Conservation (phyloP, 1,139 yeast species). For the Yamadazyma taylorii region DNA sequence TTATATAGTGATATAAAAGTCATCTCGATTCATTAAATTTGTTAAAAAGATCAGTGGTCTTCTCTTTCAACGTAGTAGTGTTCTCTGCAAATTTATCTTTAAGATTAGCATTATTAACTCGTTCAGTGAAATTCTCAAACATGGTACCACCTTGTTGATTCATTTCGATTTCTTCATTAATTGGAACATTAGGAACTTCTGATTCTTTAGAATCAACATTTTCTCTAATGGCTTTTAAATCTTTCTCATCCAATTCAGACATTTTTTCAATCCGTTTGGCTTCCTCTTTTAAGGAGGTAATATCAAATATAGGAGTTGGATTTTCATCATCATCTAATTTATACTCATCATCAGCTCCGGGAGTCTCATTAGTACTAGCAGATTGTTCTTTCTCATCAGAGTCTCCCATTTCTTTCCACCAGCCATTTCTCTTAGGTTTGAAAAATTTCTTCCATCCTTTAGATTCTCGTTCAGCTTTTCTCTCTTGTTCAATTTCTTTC, state of each 20-base stretch:
- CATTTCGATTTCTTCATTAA: constrained; percentile 13
- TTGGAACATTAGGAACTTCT: not conserved
- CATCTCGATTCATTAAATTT: not conserved
- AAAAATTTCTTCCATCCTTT: constrained; percentile 65
- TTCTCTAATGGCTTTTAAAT: constrained; percentile 17
- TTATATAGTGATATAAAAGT: not conserved
- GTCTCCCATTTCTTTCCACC: constrained; percentile 79
- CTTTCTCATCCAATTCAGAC: constrained; percentile 16
- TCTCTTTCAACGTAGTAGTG: constrained; percentile 1
- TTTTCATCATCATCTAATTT: constrained; percentile 20
- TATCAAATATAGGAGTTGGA: constrained; percentile 38
- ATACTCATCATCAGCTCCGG: constrained; percentile 13
- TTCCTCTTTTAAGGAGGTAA: constrained; percentile 46
- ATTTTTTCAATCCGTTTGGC: constrained; percentile 42
- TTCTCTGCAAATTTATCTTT: constrained; percentile 3
- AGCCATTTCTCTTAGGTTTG: constrained; percentile 75
- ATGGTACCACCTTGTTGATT: not conserved
- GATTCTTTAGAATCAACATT: not conserved
- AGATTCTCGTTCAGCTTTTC: constrained; percentile 26
- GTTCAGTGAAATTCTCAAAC: constrained; percentile 22
- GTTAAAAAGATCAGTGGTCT: constrained; percentile 1
- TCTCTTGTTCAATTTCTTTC: constrained; percentile 31
- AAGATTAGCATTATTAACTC: constrained; percentile 2
- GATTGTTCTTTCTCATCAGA: constrained; percentile 12
- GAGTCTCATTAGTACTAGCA: too few species aligned